Evolutionary conservation across 306 rosid genomes (phyloP).

Genomic region (Prunus campanulata): DNA sequence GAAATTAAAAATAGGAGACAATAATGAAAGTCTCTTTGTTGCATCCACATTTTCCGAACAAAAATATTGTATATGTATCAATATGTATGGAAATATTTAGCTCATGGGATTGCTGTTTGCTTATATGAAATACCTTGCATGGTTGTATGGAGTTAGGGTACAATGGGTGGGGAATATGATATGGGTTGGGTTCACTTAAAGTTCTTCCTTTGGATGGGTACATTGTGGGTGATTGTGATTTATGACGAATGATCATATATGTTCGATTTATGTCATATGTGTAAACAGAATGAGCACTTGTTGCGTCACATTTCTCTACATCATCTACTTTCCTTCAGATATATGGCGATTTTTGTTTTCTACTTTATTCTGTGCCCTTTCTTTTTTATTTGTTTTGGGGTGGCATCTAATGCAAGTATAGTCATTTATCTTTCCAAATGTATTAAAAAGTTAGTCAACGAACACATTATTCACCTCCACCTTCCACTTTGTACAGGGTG

Average conservation of each 20-base stretch:
- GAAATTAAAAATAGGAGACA: neutral
- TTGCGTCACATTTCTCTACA: neutral
- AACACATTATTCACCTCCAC: neutral
- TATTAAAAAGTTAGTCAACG: neutral
- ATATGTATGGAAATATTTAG: neutral
- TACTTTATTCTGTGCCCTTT: neutral
- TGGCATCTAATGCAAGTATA: slow-evolving; percentile 8
- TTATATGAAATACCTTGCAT: neutral
- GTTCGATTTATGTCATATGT: neutral
- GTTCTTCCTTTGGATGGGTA: neutral
- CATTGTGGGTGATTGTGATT: neutral
- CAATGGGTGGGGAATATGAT: neutral
- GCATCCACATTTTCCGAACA: neutral
- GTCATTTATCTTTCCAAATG: neutral
- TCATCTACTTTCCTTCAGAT: neutral
- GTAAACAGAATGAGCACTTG: neutral
- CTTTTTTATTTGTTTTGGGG: neutral
- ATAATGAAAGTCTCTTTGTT: neutral
- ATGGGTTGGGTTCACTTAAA: neutral
- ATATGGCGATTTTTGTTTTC: neutral
- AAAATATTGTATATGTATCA: neutral
- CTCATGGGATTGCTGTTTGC: neutral
- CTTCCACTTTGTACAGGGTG: slow-evolving; percentile 64
- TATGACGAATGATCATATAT: neutral
- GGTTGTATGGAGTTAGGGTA: neutral